Base-by-base conservation (phyloP, 331 rosid species). In the Prunus yedoensis region DNA sequence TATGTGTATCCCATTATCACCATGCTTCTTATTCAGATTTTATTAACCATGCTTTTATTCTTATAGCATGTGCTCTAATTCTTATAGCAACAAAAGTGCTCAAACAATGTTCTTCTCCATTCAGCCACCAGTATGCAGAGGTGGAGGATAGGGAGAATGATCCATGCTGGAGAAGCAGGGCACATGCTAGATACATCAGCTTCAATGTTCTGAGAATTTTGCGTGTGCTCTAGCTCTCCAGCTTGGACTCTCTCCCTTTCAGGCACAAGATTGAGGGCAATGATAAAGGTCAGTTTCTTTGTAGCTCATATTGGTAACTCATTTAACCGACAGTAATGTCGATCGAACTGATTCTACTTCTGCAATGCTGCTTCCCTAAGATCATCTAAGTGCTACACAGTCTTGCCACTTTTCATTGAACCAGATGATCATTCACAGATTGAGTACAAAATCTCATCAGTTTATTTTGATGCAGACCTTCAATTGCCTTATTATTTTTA, bases 161-260 rank as follows among this genome's bases (percentile, higher is more conserved):
- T 77, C 85, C 91, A 79, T 45, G 93, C 73, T 88, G 95, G 95
- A 93, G 94, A 93, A 87, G 91, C 98, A 93, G 95, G 93, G 89
- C 84, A 92, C 96, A 78, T 90, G 96, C 93, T 84, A 72, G 80
- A 74, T 64, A 35, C 52, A 52, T 57, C 76, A 21, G 85, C 51
- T 27, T 53, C n/a, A 28, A 17, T 63, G n/a, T 38, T 74, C 71
- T 52, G 70, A 77, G 84, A 84, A 56, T 60, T 82, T 72, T 14
- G 82, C 82, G 53, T 88, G 91, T 88, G 89, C 90, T 62, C 85
- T 88, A 35, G 52, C 77, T 87, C 88, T 85, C 88, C 91, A 83
- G 49, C 91, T 81, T 92, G 92, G 81, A 68, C 78, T 74, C 73
- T 87, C 80, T 88, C 82, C 84, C 85, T 83, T 81, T 50, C 59